These are phyloP conservation scores for Martensiomyces pterosporus DNA, from an alignment of 192 early-diverging fungal genomes.

Conservation along the genomic window DNA sequence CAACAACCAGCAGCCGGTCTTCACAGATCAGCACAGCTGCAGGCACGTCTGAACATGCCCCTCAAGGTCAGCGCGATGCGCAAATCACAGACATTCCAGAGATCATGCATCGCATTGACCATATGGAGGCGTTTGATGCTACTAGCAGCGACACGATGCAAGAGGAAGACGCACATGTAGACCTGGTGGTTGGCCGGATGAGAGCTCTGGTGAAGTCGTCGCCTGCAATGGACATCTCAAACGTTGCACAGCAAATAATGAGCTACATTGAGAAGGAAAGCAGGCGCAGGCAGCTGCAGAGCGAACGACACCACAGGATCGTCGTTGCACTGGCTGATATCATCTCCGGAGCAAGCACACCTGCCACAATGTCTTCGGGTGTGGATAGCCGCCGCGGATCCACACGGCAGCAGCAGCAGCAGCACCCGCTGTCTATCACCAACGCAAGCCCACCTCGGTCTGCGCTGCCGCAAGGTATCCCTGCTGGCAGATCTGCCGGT, in stretches of 20 bases:
- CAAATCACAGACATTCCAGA: background rate
- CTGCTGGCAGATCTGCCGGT: too few relatives aligned
- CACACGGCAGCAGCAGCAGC: too few relatives aligned
- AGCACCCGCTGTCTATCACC: too few relatives aligned
- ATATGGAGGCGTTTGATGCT: too few relatives aligned
- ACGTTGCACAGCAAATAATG: conserved; percentile 36
- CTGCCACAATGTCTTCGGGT: too few relatives aligned
- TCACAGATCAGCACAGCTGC: too few relatives aligned
- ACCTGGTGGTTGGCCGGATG: conserved; percentile 32
- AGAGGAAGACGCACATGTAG: background rate
- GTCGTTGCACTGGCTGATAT: conserved; percentile 41
- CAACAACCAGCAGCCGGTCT: too few relatives aligned
- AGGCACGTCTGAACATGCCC: too few relatives aligned
- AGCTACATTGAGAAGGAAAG: conserved; percentile 44
- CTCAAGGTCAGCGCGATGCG: too few relatives aligned
- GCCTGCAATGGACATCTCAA: conserved; percentile 21
- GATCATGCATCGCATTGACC: background rate
- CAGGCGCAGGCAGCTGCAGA: conserved; percentile 38
- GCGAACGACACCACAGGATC: conserved; percentile 38
- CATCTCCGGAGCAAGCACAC: conserved; percentile 11
- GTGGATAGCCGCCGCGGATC: too few relatives aligned
- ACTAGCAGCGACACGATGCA: conserved; percentile 1
- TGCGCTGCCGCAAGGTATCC: too few relatives aligned
- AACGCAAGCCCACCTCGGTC: too few relatives aligned
- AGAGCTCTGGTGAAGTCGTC: conserved; percentile 22